Conservation (phyloP, 345 rosid species). For the Luvunga scandens region DNA sequence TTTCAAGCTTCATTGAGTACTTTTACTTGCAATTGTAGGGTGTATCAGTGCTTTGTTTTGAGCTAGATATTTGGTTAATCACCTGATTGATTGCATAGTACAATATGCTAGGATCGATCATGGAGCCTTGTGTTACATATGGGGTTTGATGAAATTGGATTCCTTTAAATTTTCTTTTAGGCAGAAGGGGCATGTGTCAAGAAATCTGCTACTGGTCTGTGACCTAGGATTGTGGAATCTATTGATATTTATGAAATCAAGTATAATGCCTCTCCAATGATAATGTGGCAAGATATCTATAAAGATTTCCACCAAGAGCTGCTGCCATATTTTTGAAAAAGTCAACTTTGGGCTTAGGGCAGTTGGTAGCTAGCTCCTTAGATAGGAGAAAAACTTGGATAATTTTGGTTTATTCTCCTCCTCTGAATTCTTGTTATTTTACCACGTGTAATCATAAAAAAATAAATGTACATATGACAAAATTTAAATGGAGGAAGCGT, state of each 20-base stretch:
- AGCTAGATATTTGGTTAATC: not conserved
- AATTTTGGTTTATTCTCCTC: too few species aligned
- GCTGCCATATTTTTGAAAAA: not conserved
- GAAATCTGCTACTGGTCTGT: not conserved
- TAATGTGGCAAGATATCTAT: conserved; percentile 13
- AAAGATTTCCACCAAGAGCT: conserved; percentile 7
- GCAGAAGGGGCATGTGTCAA: not conserved
- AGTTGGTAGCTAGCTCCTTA: not conserved
- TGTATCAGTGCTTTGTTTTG: not conserved
- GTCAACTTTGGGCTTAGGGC: not conserved
- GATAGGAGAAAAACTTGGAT: not conserved
- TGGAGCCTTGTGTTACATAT: conserved; percentile 35
- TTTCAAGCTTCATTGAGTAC: not conserved
- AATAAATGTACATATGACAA: too few species aligned
- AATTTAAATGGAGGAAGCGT: too few species aligned
- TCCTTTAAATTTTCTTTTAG: not conserved
- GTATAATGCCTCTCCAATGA: conserved; percentile 13
- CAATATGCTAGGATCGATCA: not conserved
- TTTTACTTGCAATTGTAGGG: not conserved
- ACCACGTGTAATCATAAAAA: not conserved
- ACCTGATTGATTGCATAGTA: not conserved
- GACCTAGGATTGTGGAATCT: conserved; percentile 21
- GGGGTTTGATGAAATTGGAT: conserved; percentile 11
- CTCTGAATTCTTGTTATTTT: not conserved
- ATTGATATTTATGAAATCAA: conserved; percentile 8